A percentile compares a stretch with the other conserved stretches of the same genome.
Evolutionary conservation across 495 filamentous ascomycete genomes (phyloP).

Genomic region (Aspergillus ellipticus): DNA sequence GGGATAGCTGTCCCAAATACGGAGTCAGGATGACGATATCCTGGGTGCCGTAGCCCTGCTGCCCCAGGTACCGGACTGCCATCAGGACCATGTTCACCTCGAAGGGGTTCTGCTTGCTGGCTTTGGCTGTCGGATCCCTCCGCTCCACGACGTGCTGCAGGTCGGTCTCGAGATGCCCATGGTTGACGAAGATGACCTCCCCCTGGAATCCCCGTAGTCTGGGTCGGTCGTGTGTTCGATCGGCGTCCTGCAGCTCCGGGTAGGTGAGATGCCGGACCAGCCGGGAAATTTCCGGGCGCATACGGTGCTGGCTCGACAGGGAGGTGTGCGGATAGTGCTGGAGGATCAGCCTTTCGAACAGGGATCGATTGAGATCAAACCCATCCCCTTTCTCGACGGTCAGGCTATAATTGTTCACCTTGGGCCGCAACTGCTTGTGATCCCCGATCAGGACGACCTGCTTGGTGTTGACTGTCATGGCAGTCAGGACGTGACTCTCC

Average conservation of each 20-base stretch:
- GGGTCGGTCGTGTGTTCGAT: conserved; percentile 47
- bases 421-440: conserved; percentile 72
- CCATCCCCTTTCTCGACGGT: conserved; percentile 64
- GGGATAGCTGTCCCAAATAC: conserved; percentile 65
- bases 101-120: conserved; percentile 60
- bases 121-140: conserved; percentile 26
- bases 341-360: conserved; percentile 68
- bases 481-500: conserved; percentile 66
- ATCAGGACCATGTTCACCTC: conserved; percentile 67
- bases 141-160: neutral
- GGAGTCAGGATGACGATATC: conserved; percentile 70
- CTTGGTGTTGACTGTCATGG: conserved; percentile 55
- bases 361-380: conserved; percentile 65
- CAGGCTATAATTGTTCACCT: conserved; percentile 61
- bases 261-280: conserved; percentile 61
- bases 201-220: conserved; percentile 55
- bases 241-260: conserved; percentile 57
- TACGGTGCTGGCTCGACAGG: conserved; percentile 63
- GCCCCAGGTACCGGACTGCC: conserved; percentile 66
- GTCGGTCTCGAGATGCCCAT: conserved; percentile 56
- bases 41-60: conserved; percentile 69
- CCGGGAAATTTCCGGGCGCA: conserved; percentile 65
- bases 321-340: conserved; percentile 52
- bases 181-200: conserved; percentile 64
- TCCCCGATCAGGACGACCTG: conserved; percentile 75